A percentile compares a stretch with the other conserved stretches of the same genome.
phyloP scores from a whole-genome alignment of 129 eudicot genomes.

The Ambrosia trifida region DNA sequence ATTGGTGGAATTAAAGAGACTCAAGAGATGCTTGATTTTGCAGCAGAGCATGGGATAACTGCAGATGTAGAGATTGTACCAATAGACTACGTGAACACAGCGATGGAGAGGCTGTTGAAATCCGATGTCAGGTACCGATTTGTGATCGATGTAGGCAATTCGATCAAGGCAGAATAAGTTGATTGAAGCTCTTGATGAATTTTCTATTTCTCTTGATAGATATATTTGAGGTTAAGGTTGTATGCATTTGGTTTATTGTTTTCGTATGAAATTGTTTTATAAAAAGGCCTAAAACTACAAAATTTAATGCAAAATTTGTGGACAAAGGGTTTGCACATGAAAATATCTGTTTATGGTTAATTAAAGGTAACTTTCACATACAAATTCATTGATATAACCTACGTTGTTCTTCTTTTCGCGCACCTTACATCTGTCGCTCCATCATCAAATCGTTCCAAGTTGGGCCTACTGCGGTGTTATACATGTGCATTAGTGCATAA shows the following conservation, averaged over 20 bases:
- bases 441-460: no score
- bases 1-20: slow-evolving; percentile 63
- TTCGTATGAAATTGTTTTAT: neutral
- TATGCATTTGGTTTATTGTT: neutral
- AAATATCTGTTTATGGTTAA: neutral
- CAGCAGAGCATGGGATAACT: slow-evolving; percentile 49
- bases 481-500: no score
- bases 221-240: slow-evolving; percentile 5
- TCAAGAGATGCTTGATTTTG: slow-evolving; percentile 70
- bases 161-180: slow-evolving; percentile 26
- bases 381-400: no score
- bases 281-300: neutral
- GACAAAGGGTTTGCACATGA: neutral
- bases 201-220: neutral
- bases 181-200: neutral
- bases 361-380: no score
- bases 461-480: no score
- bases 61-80: slow-evolving; percentile 52
- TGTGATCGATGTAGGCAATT: slow-evolving; percentile 56
- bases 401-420: no score
- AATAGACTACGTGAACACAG: slow-evolving; percentile 56
- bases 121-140: slow-evolving; percentile 62
- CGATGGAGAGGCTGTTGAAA: slow-evolving; percentile 55
- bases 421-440: no score
- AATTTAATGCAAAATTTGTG: no score